phyloP scores from a whole-genome alignment of 306 rosid species.

The Dryas alaskensis region DNA sequence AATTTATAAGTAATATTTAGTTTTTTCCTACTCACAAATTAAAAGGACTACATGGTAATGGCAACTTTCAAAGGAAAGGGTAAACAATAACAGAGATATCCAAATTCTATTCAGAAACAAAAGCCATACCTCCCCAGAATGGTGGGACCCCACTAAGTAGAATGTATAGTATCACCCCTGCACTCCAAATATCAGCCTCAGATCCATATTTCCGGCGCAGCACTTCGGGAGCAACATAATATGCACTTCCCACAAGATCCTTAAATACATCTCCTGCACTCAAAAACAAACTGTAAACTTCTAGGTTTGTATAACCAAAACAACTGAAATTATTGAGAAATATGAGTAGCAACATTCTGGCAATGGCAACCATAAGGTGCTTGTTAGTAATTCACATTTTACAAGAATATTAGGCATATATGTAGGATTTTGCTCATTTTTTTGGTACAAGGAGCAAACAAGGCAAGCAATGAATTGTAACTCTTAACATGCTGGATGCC shows the following conservation, averaged over 20 bases:
- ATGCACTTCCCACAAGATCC: conserved; percentile 97
- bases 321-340: neutral
- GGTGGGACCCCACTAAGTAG: conserved; percentile 96
- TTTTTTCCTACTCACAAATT: neutral
- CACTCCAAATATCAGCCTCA: conserved; percentile 97
- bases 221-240: conserved; percentile 96
- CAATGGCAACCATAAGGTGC: neutral
- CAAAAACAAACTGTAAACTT: conserved; percentile 13
- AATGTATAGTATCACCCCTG: conserved; percentile 85
- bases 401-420: neutral
- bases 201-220: conserved; percentile 74
- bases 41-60: conserved; percentile 6
- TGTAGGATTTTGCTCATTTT: too few relatives aligned
- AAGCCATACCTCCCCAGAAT: conserved; percentile 81
- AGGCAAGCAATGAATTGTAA: neutral
- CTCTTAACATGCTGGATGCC: neutral
- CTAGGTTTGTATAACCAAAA: neutral
- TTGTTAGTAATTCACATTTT: neutral
- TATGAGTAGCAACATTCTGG: neutral
- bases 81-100: neutral
- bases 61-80: neutral
- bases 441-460: neutral
- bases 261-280: conserved; percentile 67
- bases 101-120: neutral
- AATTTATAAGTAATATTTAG: neutral